Evolutionary conservation across 148 eudicot species (phyloP).

Genomic region (Camellia japonica): DNA sequence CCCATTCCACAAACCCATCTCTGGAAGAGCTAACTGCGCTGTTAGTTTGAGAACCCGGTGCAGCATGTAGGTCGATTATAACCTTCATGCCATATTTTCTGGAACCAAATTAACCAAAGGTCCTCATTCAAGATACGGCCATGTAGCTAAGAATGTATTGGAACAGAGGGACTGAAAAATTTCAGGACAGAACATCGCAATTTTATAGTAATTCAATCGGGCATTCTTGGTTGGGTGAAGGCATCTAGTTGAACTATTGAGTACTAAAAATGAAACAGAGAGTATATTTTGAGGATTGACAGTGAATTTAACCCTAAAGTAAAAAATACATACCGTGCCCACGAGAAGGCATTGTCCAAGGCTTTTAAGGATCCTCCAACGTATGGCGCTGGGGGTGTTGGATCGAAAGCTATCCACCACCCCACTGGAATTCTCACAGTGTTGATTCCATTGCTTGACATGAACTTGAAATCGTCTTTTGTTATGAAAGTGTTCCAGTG

Average conservation of each 20-base stretch:
- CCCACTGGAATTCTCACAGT: constrained; percentile 36
- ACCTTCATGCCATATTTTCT: constrained; percentile 29
- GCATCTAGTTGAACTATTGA: too few relatives aligned
- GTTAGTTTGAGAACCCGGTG: constrained; percentile 30
- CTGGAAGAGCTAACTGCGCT: constrained; percentile 18
- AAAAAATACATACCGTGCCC: constrained; percentile 25
- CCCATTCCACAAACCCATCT: constrained; percentile 56
- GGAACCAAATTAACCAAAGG: not conserved
- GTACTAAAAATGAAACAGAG: too few relatives aligned
- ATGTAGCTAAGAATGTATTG: too few relatives aligned
- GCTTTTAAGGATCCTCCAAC: constrained; percentile 30
- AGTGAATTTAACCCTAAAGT: too few relatives aligned
- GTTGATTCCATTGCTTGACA: constrained; percentile 22
- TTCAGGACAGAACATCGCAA: too few relatives aligned
- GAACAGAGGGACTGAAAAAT: too few relatives aligned
- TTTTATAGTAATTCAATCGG: too few relatives aligned
- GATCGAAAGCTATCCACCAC: constrained; percentile 33
- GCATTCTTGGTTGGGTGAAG: too few relatives aligned
- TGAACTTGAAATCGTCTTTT: constrained; percentile 33
- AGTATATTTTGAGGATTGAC: too few relatives aligned
- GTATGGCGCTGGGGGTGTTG: constrained; percentile 24
- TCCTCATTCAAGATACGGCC: too few relatives aligned
- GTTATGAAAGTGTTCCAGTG: constrained; percentile 31
- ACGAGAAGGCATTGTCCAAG: constrained; percentile 33
- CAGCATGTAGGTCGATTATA: constrained; percentile 31